Conservation (phyloP, 31 red algal species). For the Asparagopsis taxiformis region DNA sequence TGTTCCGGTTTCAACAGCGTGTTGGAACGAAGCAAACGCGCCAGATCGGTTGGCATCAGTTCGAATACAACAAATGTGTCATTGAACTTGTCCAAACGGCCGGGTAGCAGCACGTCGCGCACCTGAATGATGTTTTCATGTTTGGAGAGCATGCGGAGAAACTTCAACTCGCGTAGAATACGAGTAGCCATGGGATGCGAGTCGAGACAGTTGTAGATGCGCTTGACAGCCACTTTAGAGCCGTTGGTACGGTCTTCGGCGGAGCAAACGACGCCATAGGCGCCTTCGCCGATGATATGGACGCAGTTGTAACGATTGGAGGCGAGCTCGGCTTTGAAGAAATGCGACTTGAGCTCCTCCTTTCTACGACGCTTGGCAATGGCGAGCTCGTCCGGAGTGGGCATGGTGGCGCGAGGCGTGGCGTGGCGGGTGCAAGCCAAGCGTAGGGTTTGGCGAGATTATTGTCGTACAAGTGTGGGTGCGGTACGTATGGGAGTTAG, state of each 20-base stretch:
- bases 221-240: constrained; percentile 69
- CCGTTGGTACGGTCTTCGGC: constrained; percentile 55
- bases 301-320: constrained; percentile 40
- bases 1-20: constrained; percentile 48
- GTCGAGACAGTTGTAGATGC: constrained; percentile 63
- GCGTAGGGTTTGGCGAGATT: too few relatives aligned
- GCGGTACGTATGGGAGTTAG: too few relatives aligned
- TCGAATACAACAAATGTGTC: constrained; percentile 90
- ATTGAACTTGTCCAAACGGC: constrained; percentile 51
- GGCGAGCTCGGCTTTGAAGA: constrained; percentile 33
- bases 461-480: too few relatives aligned
- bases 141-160: constrained; percentile 65
- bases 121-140: constrained; percentile 89
- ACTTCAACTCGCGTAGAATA: constrained; percentile 75
- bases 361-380: constrained; percentile 23
- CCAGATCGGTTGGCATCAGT: constrained; percentile 82
- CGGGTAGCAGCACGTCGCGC: constrained; percentile 62
- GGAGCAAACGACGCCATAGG: constrained; percentile 82
- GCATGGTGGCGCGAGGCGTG: constrained; percentile 4
- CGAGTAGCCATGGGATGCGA: constrained; percentile 62
- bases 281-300: constrained; percentile 61
- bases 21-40: constrained; percentile 53
- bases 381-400: constrained; percentile 12
- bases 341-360: constrained; percentile 34
- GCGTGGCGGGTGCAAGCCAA: not conserved